These are phyloP conservation scores for Fusarium sp. DNA, from an alignment of 2,329 filamentous ascomycete genomes.

Conservation along the genomic window DNA sequence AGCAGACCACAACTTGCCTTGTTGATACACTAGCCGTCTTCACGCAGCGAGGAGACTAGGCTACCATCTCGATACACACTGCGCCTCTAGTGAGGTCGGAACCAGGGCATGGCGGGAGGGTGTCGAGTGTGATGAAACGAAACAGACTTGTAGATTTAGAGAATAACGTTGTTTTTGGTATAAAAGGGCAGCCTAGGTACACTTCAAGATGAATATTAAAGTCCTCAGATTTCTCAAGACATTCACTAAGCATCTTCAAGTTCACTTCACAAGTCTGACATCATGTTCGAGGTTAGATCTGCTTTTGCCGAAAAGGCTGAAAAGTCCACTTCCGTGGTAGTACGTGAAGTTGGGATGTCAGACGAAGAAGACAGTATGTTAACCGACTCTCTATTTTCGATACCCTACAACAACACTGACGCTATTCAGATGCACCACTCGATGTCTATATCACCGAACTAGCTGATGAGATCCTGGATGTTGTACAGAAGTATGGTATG, in stretches of 20 bases:
- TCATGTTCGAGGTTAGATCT: conserved; percentile 8
- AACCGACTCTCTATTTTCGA: not conserved
- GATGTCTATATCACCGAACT: not conserved
- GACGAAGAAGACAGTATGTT: not conserved
- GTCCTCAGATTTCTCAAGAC: not conserved
- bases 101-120: not conserved
- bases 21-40: not conserved
- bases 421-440: not conserved
- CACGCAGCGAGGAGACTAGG: not conserved
- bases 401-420: not conserved
- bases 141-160: not conserved
- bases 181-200: not conserved
- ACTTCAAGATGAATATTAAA: not conserved
- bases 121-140: not conserved
- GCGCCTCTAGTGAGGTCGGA: not conserved
- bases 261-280: not conserved
- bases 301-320: not conserved
- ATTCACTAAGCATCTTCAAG: not conserved
- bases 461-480: conserved; percentile 1
- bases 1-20: not conserved
- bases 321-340: not conserved
- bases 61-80: not conserved
- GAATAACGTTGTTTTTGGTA: not conserved
- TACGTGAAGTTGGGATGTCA: not conserved
- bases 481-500: conserved; percentile 7